Evolutionary conservation across 768 basidiomycete species (phyloP), one percentile per base, ranked within the genome.

Genomic region (Panellus pusillus): DNA sequence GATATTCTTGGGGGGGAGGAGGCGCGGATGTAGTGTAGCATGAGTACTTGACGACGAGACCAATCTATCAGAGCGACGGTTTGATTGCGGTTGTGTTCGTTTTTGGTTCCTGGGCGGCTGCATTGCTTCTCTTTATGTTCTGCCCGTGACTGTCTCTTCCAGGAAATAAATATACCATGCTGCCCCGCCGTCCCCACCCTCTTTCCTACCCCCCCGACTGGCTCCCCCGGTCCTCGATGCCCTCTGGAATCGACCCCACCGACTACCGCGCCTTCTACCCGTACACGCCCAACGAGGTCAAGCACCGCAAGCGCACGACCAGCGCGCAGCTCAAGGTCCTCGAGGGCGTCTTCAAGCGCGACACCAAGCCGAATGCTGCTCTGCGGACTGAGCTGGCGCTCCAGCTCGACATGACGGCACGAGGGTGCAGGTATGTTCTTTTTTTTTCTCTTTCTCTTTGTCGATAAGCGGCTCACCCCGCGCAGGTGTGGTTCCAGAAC

Each of bases 201-300:
- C 68, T 70, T 68, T 65, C 68, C 69, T 76, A 66, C 77, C 74
- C 58, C 77, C 74, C 63, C 53, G 63, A 73, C 73, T 67, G 75
- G 72, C 72, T 69, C 57, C 78, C 76, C 73, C 67, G 75, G 71
- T 72, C 69, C 57, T 77, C 76, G 50, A 81, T 80, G 68, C 60
- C 49, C 24, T 54, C 42, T 19, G 76, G 74, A 52, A 73, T 80
- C 68, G 88, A 89, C 75, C 84, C 86, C 61, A 73, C 81, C 69
- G 87, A 90, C 78, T 87, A 89, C 66, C 83, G 87, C 65, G 85
- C 88, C 38, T 91, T 92, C 74, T 91, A 87, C 62, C 86, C 89
- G n/a, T 93, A 90, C 72, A 84, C 86, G 47, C 91, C 91, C 52
- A 91, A 91, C 72, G 88, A 95, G 74, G 91, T 97, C 74, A 96